Evolutionary conservation across 2,329 filamentous ascomycete species (phyloP).

Genomic region (Lachnellula suecica): DNA sequence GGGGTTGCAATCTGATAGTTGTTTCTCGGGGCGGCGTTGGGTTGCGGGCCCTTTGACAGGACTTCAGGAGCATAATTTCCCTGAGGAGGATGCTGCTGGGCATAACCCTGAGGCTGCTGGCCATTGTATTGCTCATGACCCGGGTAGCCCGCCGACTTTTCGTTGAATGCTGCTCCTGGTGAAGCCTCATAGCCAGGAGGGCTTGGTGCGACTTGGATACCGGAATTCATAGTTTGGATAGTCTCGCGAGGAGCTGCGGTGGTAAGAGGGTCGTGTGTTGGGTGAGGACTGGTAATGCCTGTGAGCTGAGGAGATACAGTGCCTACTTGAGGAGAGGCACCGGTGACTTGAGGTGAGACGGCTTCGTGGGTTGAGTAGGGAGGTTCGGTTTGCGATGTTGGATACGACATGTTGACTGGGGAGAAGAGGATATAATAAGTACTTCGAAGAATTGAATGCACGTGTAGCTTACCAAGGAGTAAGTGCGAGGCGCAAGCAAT

Average conservation of each 20-base stretch:
- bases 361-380: too few species aligned
- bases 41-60: neutral
- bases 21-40: neutral
- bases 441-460: too few species aligned
- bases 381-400: too few species aligned
- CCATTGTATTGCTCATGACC: neutral
- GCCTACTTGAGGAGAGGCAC: neutral
- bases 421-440: neutral
- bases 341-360: neutral
- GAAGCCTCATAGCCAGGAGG: neutral
- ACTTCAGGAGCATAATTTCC: neutral
- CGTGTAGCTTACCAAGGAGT: too few species aligned
- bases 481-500: too few species aligned
- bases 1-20: slow-evolving; percentile 18
- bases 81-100: neutral
- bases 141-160: neutral
- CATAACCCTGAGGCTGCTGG: neutral
- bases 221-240: neutral
- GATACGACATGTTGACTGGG: neutral
- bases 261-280: neutral
- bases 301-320: neutral
- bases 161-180: neutral
- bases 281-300: neutral
- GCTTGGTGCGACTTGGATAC: neutral
- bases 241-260: neutral